These are phyloP conservation scores for Cupressus sempervirens DNA, from an alignment of 75 land plant genomes.

Conservation along the genomic window DNA sequence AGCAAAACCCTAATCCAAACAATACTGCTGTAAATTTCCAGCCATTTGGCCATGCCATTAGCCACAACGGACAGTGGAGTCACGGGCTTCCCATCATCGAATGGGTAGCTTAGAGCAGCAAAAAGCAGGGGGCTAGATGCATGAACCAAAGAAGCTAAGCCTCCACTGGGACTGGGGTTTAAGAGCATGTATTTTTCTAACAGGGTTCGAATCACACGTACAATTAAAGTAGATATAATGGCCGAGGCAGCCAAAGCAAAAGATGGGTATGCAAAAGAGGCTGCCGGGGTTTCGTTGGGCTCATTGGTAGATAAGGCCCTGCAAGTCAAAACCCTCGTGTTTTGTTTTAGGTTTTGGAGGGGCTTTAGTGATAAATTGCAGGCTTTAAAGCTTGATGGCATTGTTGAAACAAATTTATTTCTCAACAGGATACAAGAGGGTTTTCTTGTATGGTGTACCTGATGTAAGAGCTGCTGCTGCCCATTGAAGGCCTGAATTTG, in stretches of 20 bases:
- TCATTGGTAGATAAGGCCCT: background rate
- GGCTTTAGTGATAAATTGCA: background rate
- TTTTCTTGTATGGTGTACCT: background rate
- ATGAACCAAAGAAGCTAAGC: constrained; percentile 2
- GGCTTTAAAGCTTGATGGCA: background rate
- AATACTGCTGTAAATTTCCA: constrained; percentile 78
- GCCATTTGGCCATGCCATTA: constrained; percentile 84
- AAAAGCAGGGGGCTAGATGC: constrained; percentile 48
- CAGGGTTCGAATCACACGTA: background rate
- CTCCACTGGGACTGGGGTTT: background rate
- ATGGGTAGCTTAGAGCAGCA: constrained; percentile 19
- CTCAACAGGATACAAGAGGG: background rate
- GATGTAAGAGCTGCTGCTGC: background rate
- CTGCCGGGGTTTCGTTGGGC: background rate
- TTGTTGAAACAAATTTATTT: background rate
- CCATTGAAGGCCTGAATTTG: background rate
- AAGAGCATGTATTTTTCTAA: background rate
- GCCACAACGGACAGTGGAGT: constrained; percentile 85
- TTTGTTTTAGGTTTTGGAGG: background rate
- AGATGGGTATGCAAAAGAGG: background rate
- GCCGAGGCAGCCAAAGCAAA: background rate
- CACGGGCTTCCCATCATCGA: constrained; percentile 7
- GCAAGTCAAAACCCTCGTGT: background rate
- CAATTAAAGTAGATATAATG: background rate
- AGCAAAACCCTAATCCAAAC: constrained; percentile 84